Evolutionary conservation across 768 basidiomycete species (phyloP), one percentile per base, ranked within the genome.

Genomic region (Leucosporidium yakuticum): DNA sequence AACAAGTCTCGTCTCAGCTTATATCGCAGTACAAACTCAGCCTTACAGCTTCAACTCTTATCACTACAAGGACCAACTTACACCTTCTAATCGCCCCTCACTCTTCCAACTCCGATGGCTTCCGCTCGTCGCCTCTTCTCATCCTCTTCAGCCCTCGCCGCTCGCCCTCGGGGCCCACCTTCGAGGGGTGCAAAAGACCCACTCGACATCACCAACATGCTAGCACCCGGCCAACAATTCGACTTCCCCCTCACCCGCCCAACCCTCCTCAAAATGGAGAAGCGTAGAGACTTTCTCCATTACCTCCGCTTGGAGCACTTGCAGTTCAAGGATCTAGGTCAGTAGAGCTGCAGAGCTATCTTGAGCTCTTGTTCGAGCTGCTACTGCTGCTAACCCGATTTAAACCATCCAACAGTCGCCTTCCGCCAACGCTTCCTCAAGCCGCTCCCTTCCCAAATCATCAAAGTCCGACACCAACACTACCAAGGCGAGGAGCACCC

Each of bases 301-400:
- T 89, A 91, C 77, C 80, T 94, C 76, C 84, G 91, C 62, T 82
- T 93, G 69, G 89, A 71, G 91, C 95, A 79, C 85, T 91, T 84
- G 88, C 89, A 27, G 86, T 88, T 77, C 85, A 95, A 60, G 86
- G 90, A 74, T 87, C 93, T 92, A 66, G 76, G 82, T 77, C 47
- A 59, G 62, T 51, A 4, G 3, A 51, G 14, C 14, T 4, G 50
- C 25, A 51, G 8, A 23, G 21, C 19, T 6, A 4, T 51, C 5
- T 17, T 21, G 14, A 23, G 25, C 50, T 27, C 49, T 21, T 21
- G 8, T 29, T 47, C 23, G 21, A 23, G 14, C 21, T 23, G 50
- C 50, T n/a, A n/a, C n/a, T 23, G 23, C 50, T 27, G 50, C 50
- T 51, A 9, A 51, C 50, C 4, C 50, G 23, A 5, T n/a, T 8